Evolutionary conservation across 331 rosid species (phyloP), one percentile per base, ranked within the genome.

Genomic region (Spiraea crenata): DNA sequence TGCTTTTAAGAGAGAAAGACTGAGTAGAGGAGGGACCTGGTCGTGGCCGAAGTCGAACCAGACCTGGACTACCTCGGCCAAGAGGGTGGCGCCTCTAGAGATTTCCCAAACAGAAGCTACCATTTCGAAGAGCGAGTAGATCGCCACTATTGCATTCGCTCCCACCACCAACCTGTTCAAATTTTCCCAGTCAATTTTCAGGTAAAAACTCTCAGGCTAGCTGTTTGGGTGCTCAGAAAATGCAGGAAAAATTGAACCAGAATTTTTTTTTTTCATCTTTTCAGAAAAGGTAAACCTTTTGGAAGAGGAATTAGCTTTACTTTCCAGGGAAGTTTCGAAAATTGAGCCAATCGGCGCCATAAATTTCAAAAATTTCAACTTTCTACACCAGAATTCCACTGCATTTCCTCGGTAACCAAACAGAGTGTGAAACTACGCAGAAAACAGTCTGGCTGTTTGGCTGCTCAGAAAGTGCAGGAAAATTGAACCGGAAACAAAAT

Each of bases 31-130:
- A 58, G 40, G 40, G 61, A 93, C 99, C 97, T 93, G 99, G 85
- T 93, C 99, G 63, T 91, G 99, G 76, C 97, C 91, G 79, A 93
- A 93, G 73, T 93, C 99, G 86, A 93, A 93, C 97, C 99, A 93
- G 67, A 93, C 95, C 62, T 93, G 99, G 35, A 93, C 52, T 15
- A 82, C 76, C 82, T 93, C 99, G 7, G 92, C 93, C 54, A 93
- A 89, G n/a, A 93, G 75, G 2, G 99, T 89, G 15, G 67, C 79
- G 19, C 89, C 96, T 86, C 97, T 81, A 1, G 97, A 91, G 52
- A 93, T 87, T 71, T 93, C 99, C 99, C 99, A 93, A 61, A 91
- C 97, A 14, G 95, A 83, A 6, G 91, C 92, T 6, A 82, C 87
- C 92, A 89, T 78, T 81, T 93, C 99, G 74, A 91, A 86, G 39